These are phyloP conservation scores for Blastobotrys robertii DNA, from an alignment of 805 yeast genomes.

Conservation along the genomic window DNA sequence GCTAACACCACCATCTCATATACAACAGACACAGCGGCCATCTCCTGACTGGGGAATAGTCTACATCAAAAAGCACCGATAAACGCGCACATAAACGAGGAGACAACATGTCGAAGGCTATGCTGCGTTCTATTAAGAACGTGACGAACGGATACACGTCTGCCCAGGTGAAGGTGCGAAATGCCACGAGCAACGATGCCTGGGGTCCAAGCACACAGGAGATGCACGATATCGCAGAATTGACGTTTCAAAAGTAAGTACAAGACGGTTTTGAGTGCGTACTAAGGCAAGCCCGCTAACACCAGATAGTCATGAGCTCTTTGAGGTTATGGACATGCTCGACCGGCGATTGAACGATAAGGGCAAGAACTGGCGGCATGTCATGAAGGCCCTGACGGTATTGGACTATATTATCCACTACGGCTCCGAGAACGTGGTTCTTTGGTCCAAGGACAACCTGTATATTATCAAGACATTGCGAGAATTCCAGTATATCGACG, in stretches of 20 bases:
- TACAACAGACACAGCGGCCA: no score
- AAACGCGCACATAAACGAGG: neutral
- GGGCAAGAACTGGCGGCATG: slow-evolving; percentile 96
- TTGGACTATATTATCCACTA: slow-evolving; percentile 76
- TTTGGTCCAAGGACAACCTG: slow-evolving; percentile 85
- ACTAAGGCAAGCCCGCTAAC: slow-evolving; percentile 5
- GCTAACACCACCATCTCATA: no score
- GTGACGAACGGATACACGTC: slow-evolving; percentile 82
- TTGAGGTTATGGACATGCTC: slow-evolving; percentile 88
- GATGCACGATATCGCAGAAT: slow-evolving; percentile 74
- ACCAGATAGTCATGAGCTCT: slow-evolving; percentile 46
- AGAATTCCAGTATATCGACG: slow-evolving; percentile 79
- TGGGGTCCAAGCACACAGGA: slow-evolving; percentile 72
- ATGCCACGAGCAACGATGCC: slow-evolving; percentile 80
- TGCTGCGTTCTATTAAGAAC: slow-evolving; percentile 79
- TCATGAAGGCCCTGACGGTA: slow-evolving; percentile 83
- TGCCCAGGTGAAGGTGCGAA: slow-evolving; percentile 80
- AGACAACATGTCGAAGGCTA: slow-evolving; percentile 54
- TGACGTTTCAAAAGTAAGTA: slow-evolving; percentile 49
- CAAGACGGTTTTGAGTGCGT: neutral
- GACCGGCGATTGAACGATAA: slow-evolving; percentile 89
- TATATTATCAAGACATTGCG: slow-evolving; percentile 83
- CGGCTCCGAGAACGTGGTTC: slow-evolving; percentile 82
- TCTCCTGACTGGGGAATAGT: no score
- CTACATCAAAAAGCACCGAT: no score